A percentile compares a stretch with the other conserved stretches of the same genome.
Evolutionary conservation across 2,329 filamentous ascomycete species (phyloP).

Genomic region (Epichloe bromicola): DNA sequence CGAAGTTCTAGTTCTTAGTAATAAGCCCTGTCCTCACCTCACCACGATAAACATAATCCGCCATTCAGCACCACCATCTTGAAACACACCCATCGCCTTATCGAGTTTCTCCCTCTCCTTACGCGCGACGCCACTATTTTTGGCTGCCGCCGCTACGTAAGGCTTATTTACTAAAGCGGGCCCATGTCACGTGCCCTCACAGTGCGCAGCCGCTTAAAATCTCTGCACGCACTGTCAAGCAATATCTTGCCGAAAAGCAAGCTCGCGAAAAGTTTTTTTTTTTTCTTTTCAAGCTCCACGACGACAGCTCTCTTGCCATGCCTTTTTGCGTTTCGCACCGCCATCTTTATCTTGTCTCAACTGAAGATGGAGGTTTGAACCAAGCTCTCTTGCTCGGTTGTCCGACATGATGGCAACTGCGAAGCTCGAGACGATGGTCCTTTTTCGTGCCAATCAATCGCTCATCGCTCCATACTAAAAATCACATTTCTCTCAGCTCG

Average conservation of each 20-base stretch:
- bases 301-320: not conserved
- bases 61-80: not conserved
- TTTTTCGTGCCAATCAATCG: no score
- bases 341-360: not conserved
- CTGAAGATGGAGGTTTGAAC: not conserved
- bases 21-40: no score
- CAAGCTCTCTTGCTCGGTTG: not conserved
- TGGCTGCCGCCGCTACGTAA: not conserved
- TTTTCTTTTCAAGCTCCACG: not conserved
- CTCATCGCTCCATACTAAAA: not conserved
- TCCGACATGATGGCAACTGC: not conserved
- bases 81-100: not conserved
- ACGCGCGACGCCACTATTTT: not conserved
- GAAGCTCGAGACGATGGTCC: not conserved
- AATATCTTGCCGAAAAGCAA: constrained; percentile 17
- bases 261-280: not conserved
- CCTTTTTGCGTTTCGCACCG: no score
- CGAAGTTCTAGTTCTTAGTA: no score
- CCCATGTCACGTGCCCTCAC: constrained; percentile 16
- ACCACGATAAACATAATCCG: no score
- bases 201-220: constrained; percentile 15
- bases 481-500: not conserved
- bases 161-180: not conserved
- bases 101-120: not conserved
- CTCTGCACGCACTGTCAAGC: constrained; percentile 19